Evolutionary conservation across 768 basidiomycete genomes (phyloP), one percentile per base, ranked within the genome.

Genomic region (Tricholoma furcatifolium): DNA sequence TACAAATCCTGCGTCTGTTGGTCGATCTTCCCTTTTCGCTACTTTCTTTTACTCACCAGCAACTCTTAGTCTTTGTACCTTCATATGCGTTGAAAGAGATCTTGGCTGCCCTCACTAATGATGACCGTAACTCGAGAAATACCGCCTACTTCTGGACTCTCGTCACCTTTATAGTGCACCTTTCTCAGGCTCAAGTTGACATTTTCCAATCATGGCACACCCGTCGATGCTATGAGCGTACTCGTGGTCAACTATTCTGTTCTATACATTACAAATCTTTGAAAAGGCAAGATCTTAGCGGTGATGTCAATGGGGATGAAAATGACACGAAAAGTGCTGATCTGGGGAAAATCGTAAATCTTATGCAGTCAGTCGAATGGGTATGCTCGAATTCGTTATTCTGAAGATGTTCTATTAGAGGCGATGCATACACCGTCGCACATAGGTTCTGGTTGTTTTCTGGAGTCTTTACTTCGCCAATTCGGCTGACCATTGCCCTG

Each of bases 371-470:
- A 36, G 44, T 57, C n/a, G 46, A 23, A 11, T 12, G 1, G 12
- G 6, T 54, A 36, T 54, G 0, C 34, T 43, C 9, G 40, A 7
- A 15, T 23, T 40, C 40, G 21, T 20, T 41, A 14, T 47, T 8
- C 43, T 61, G 17, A 41, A 55, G 41, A 48, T 23, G 38, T 55
- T 41, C 31, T 42, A 27, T 27, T 62, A 88, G 86, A 66, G 84
- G 84, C 17, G 87, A 88, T 62, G 73, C 84, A 0, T 88, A 87
- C 59, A 79, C 84, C 17, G 83, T 88, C 14, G 74, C 86, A 2
- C 82, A 86, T 57, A 75, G 86, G 4, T 87, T 87, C 63, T 88
- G 86, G 87, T 81, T 85, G 35, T 84, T 86, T 65, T 80, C 85
- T 4, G 79, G 75, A 1, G 61, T 88, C n/a, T 81, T 84, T 57